Conservation (phyloP, 2,329 filamentous ascomycete genomes). For the Huntiella bhutanensis region DNA sequence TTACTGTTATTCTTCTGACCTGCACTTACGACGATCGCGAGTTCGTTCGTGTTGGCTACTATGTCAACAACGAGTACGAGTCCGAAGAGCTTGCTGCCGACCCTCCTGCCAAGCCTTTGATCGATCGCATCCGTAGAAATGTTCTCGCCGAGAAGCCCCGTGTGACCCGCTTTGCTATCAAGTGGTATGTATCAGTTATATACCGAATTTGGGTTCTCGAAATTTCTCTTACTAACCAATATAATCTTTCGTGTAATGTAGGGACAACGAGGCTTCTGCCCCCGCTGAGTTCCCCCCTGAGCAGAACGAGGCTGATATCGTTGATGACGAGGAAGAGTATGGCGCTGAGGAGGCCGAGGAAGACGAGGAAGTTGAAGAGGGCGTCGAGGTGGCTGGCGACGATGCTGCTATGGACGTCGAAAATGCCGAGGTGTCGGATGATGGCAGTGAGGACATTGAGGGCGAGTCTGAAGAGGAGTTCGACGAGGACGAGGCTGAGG, state of each 20-base stretch:
- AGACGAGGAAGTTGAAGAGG: constrained; percentile 35
- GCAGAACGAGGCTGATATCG: constrained; percentile 82
- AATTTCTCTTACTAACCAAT: neutral
- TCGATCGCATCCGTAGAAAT: constrained; percentile 82
- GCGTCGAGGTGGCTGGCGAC: constrained; percentile 31
- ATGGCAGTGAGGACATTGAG: constrained; percentile 61
- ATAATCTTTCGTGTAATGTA: constrained; percentile 20
- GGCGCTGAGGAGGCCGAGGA: constrained; percentile 76
- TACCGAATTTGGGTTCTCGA: neutral
- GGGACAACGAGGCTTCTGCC: constrained; percentile 95
- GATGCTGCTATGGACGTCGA: constrained; percentile 28
- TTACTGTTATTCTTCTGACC: constrained; percentile 89
- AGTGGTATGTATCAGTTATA: constrained; percentile 49
- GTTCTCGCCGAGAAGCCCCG: constrained; percentile 92
- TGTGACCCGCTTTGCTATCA: constrained; percentile 94
- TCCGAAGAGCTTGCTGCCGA: constrained; percentile 75
- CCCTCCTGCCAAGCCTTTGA: constrained; percentile 75
- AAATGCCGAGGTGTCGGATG: constrained; percentile 51
- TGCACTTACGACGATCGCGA: constrained; percentile 93
- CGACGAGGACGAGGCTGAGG: constrained; percentile 34
- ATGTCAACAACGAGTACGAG: constrained; percentile 98
- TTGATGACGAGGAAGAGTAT: constrained; percentile 73
- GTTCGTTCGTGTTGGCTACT: constrained; percentile 96
- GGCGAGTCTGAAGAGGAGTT: constrained; percentile 57
- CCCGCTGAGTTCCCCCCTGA: constrained; percentile 93